Evolutionary conservation across 2,329 filamentous ascomycete genomes (phyloP), one percentile per base, ranked within the genome.

Genomic region (Fusarium sp.): DNA sequence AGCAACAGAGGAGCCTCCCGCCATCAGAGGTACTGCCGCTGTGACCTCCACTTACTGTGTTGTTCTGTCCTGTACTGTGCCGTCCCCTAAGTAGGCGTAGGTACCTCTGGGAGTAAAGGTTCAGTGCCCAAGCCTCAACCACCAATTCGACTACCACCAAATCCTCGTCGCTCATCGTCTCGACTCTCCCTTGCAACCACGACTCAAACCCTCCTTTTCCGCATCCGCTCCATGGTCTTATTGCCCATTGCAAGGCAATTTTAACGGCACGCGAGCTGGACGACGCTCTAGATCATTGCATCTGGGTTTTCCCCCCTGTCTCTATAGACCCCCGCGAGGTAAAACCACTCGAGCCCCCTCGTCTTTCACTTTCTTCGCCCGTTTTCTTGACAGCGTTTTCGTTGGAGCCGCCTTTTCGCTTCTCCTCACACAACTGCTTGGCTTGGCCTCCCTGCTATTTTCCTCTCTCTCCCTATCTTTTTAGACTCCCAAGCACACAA

Each of bases 171-270:
- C 72, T 74, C 78, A 74, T 79, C 66, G 65, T 69, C 66, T 73
- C 68, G 71, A 73, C 72, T 80, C 77, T 78, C 78, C 78, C 75
- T 79, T 76, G 68, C 73, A 50, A 70, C 69, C 74, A 63, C 72
- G 72, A 75, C 72, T 70, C 74, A 70, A 75, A 67, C 66, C 62
- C 72, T 74, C 73, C 70, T 71, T 71, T 68, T 69, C 63, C 69
- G 55, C 74, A 72, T 74, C 76, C 75, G 77, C 78, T 79, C 76
- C 79, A 80, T 82, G 79, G 78, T 75, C 75, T 76, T 79, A 77
- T 77, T 78, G 82, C 80, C 79, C 81, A 82, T 83, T 83, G 78
- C 78, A 81, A 83, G 81, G 81, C 81, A 82, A 79, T 81, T 78
- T 74, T 81, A 80, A 76, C 78, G 79, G 79, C 74, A 76, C 78